These are phyloP conservation scores for Metschnikowia cubensis DNA, from an alignment of 805 yeast species.

Conservation along the genomic window DNA sequence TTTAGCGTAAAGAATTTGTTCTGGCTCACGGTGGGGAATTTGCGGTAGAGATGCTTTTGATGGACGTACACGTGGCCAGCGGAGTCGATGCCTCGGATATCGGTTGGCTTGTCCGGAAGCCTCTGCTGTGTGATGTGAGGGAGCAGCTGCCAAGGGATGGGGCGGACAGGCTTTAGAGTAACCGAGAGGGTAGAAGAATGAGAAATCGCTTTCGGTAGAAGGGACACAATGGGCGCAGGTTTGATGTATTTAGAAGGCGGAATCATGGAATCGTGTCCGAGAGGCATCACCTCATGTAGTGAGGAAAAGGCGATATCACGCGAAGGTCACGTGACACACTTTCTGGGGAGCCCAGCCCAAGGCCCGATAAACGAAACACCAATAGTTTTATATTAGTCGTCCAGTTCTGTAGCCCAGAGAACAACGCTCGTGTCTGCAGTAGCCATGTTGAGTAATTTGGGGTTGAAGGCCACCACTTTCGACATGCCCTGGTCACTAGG, in stretches of 20 bases:
- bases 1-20: slow-evolving; percentile 23
- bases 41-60: slow-evolving; percentile 7
- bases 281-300: no score
- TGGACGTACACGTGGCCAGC: slow-evolving; percentile 17
- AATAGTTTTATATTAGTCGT: background rate
- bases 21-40: slow-evolving; percentile 17
- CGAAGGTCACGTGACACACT: background rate
- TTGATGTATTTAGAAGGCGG: background rate
- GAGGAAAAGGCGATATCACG: background rate
- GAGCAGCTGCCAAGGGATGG: slow-evolving; percentile 7
- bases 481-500: slow-evolving; percentile 35
- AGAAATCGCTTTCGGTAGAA: background rate
- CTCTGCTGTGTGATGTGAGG: slow-evolving; percentile 12
- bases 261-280: background rate
- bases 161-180: background rate
- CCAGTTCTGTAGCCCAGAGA: slow-evolving; percentile 32
- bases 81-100: slow-evolving; percentile 34
- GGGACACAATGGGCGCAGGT: background rate
- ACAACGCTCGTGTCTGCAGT: slow-evolving; percentile 36
- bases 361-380: no score
- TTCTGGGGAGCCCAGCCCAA: no score
- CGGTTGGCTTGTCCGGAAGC: slow-evolving; percentile 28
- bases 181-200: background rate
- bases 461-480: slow-evolving; percentile 54
- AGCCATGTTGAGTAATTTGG: slow-evolving; percentile 56